phyloP scores from a whole-genome alignment of 352 stramenopile genomes.

The Phytophthora capsici region DNA sequence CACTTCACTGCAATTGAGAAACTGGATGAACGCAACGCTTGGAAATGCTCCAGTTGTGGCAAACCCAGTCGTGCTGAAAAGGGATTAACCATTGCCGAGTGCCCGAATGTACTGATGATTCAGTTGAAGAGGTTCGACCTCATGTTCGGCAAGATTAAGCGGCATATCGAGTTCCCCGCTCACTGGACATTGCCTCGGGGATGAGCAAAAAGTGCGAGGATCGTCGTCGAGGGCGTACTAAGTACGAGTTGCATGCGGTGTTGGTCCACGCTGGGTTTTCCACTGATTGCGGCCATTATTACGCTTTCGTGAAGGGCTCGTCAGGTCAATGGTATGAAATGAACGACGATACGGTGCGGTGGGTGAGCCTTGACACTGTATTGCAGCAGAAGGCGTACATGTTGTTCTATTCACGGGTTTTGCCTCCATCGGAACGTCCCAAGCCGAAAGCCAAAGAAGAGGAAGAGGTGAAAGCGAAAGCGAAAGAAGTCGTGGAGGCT shows the following conservation, averaged over 20 bases:
- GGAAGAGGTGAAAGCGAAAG: constrained; percentile 33
- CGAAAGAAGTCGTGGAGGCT: constrained; percentile 20
- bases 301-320: constrained; percentile 87
- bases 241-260: constrained; percentile 84
- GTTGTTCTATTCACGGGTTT: constrained; percentile 89
- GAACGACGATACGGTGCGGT: constrained; percentile 90
- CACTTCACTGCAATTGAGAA: constrained; percentile 87
- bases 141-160: constrained; percentile 90
- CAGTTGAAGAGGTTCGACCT: constrained; percentile 92
- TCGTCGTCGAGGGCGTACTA: constrained; percentile 51
- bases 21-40: constrained; percentile 86
- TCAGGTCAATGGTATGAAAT: constrained; percentile 93
- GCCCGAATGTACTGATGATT: constrained; percentile 88
- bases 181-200: constrained; percentile 67
- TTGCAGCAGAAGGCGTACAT: constrained; percentile 91
- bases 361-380: constrained; percentile 88
- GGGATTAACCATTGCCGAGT: constrained; percentile 75
- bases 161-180: constrained; percentile 79
- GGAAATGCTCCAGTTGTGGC: constrained; percentile 85
- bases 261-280: constrained; percentile 89
- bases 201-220: constrained; percentile 69
- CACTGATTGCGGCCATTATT: constrained; percentile 93
- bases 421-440: constrained; percentile 50
- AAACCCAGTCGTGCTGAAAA: constrained; percentile 85
- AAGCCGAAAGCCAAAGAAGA: constrained; percentile 41